Conservation (phyloP, 2,329 filamentous ascomycete species). For the Aspergillus alliaceus region DNA sequence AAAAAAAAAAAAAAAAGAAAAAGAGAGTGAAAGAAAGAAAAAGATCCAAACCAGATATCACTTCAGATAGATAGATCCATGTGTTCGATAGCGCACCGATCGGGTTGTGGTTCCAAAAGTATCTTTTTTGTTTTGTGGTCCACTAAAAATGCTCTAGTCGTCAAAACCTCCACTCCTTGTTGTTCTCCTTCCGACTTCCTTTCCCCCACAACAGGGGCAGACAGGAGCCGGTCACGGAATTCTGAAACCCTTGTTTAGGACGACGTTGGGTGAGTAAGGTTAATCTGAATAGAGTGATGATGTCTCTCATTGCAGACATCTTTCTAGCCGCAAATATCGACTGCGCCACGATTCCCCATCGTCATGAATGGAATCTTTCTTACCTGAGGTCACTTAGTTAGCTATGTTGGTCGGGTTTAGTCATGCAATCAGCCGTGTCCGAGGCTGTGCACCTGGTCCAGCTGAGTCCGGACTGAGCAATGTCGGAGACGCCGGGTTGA, state of each 20-base stretch:
- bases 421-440: conserved; percentile 3
- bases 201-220: background rate
- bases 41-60: too few species aligned
- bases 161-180: background rate
- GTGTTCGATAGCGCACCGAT: background rate
- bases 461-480: background rate
- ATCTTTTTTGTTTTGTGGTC: background rate
- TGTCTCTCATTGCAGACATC: background rate
- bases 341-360: background rate
- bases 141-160: background rate
- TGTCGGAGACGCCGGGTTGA: too few species aligned
- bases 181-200: background rate
- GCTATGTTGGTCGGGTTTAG: background rate
- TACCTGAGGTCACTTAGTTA: too few species aligned
- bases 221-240: background rate
- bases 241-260: background rate
- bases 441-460: conserved; percentile 7
- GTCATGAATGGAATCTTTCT: too few species aligned
- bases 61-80: too few species aligned
- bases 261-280: too few species aligned
- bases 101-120: background rate
- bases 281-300: background rate
- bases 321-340: background rate
- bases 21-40: too few species aligned
- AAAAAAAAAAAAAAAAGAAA: background rate